phyloP scores from a whole-genome alignment of 108 stramenopile species.

The Stephanodiscus minutulus region DNA sequence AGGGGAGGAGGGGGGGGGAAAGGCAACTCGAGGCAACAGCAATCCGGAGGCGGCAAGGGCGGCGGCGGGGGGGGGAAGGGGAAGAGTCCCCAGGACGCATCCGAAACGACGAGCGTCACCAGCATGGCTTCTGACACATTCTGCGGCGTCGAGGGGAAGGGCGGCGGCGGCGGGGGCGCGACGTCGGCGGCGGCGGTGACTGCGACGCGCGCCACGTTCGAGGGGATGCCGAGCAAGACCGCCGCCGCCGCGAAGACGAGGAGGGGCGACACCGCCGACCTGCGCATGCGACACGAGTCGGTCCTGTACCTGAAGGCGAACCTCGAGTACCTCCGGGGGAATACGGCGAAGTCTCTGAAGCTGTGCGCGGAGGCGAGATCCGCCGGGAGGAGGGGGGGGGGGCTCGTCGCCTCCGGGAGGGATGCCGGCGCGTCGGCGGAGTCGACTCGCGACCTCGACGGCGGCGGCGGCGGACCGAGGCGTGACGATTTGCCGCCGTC shows the following conservation, averaged over 20 bases:
- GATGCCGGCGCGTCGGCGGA: conserved; percentile 1
- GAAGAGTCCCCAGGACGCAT: conserved; percentile 9
- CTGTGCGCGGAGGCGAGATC: conserved; percentile 70
- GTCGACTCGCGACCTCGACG: neutral
- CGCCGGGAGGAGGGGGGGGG: conserved; percentile 32
- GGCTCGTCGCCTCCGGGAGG: conserved; percentile 6
- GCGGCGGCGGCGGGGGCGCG: neutral
- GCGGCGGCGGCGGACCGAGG: neutral
- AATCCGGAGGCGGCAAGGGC: neutral
- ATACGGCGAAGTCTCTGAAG: conserved; percentile 79
- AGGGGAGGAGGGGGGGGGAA: neutral
- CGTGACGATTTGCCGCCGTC: neutral
- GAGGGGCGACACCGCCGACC: conserved; percentile 28
- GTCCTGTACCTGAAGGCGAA: conserved; percentile 81
- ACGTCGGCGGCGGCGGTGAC: conserved; percentile 5
- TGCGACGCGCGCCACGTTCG: conserved; percentile 35
- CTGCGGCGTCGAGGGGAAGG: no score
- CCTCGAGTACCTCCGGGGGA: conserved; percentile 78
- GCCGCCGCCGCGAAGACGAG: conserved; percentile 6
- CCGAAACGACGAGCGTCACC: conserved; percentile 32
- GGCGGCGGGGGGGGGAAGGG: neutral
- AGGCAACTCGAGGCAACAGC: neutral
- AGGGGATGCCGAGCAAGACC: conserved; percentile 33
- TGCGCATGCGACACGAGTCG: conserved; percentile 54
- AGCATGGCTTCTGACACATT: conserved; percentile 25